These are phyloP conservation scores for Sphenostylis stenocarpa DNA, from an alignment of 306 rosid genomes.

Conservation along the genomic window DNA sequence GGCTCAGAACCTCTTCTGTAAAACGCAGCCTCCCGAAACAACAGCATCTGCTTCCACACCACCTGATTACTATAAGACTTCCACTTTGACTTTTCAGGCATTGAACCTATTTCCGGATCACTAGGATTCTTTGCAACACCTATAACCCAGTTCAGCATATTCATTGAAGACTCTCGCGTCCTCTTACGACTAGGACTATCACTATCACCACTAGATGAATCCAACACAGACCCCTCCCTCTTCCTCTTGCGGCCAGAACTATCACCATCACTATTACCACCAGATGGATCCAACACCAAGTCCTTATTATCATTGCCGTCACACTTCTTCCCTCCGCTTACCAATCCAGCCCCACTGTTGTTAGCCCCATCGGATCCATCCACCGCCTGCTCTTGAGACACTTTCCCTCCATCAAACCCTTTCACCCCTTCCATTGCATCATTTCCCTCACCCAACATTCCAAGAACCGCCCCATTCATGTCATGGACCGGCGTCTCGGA, in stretches of 20 bases:
- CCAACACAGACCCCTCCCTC: conserved; percentile 38
- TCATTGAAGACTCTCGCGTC: conserved; percentile 44
- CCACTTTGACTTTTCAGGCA: conserved; percentile 68
- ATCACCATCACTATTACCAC: background rate
- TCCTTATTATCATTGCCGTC: conserved; percentile 16
- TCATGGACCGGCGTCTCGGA: background rate
- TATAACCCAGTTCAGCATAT: conserved; percentile 58
- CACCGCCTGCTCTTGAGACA: background rate
- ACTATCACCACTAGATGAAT: conserved; percentile 1
- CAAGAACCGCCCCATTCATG: background rate
- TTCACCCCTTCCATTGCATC: background rate
- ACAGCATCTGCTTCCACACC: conserved; percentile 67
- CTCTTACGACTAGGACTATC: conserved; percentile 29
- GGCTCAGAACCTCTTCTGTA: conserved; percentile 39
- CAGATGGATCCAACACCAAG: conserved; percentile 22
- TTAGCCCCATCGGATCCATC: conserved; percentile 23
- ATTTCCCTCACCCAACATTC: background rate
- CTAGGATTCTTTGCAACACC: conserved; percentile 59
- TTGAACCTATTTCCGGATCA: conserved; percentile 52
- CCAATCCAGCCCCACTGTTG: conserved; percentile 21
- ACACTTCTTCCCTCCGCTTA: conserved; percentile 22
- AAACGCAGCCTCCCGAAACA: conserved; percentile 57
- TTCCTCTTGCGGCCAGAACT: conserved; percentile 40
- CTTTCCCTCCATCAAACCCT: conserved; percentile 10
- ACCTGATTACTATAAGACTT: conserved; percentile 45